These are phyloP conservation scores for Cutaneotrichosporon arboriforme DNA, from an alignment of 1,284 basidiomycete genomes.

Conservation along the genomic window DNA sequence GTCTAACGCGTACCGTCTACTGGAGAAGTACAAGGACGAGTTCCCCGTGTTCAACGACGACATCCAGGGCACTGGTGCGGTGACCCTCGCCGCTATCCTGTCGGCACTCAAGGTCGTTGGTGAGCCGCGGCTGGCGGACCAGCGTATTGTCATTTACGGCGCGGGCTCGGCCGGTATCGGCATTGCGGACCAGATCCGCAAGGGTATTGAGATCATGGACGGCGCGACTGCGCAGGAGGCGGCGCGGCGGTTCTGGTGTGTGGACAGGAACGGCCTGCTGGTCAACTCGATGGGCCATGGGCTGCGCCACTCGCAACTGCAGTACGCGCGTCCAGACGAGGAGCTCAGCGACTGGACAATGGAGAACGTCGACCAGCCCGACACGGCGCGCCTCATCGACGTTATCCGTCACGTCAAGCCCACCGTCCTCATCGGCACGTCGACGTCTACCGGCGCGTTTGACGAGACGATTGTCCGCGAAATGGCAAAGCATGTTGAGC, in stretches of 20 bases:
- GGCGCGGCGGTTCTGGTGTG: slow-evolving; percentile 60
- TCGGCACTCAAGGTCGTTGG: slow-evolving; percentile 63
- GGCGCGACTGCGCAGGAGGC: slow-evolving; percentile 62
- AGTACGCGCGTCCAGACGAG: slow-evolving; percentile 48
- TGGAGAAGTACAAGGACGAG: slow-evolving; percentile 57
- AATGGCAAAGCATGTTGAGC: slow-evolving; percentile 64
- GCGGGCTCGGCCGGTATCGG: slow-evolving; percentile 78
- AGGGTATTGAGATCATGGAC: slow-evolving; percentile 55
- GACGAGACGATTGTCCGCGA: slow-evolving; percentile 62
- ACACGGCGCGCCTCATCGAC: slow-evolving; percentile 48
- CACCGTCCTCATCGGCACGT: slow-evolving; percentile 78
- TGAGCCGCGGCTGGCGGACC: slow-evolving; percentile 59
- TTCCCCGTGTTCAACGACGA: slow-evolving; percentile 64
- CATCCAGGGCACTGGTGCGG: slow-evolving; percentile 74
- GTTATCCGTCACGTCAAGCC: slow-evolving; percentile 63
- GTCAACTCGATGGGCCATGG: slow-evolving; percentile 45
- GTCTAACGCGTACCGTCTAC: slow-evolving; percentile 64
- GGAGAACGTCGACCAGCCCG: slow-evolving; percentile 10
- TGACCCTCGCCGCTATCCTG: slow-evolving; percentile 53
- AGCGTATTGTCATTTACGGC: slow-evolving; percentile 71
- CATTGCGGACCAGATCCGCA: slow-evolving; percentile 49
- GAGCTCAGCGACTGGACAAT: slow-evolving; percentile 47
- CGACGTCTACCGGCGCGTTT: slow-evolving; percentile 74
- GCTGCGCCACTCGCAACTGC: slow-evolving; percentile 45
- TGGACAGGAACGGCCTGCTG: slow-evolving; percentile 50